Conservation (phyloP, 805 yeast genomes). For the Candida qinlingensis region DNA sequence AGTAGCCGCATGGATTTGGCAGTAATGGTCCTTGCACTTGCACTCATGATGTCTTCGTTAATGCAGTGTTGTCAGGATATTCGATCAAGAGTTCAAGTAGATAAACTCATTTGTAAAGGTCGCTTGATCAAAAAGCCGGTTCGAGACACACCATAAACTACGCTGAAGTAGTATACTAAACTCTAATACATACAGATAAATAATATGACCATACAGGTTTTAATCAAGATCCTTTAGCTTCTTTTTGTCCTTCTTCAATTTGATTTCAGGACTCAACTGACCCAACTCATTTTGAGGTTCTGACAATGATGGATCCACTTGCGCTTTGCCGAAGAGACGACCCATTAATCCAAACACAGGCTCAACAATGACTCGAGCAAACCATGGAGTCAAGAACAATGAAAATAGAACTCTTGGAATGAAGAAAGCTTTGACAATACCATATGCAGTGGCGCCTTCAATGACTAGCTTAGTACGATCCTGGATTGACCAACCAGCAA, state of each 20-base stretch:
- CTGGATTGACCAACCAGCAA: constrained; percentile 32
- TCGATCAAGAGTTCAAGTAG: too few relatives aligned
- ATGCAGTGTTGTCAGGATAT: too few relatives aligned
- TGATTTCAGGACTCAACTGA: not conserved
- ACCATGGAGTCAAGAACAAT: constrained; percentile 50
- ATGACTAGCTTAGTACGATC: constrained; percentile 51
- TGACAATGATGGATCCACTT: not conserved
- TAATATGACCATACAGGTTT: too few relatives aligned
- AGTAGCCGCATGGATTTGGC: not conserved
- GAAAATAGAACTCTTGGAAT: constrained; percentile 51
- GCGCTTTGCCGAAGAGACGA: not conserved
- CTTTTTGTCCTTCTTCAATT: not conserved
- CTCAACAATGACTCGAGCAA: constrained; percentile 44
- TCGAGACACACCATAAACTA: too few relatives aligned
- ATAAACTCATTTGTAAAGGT: too few relatives aligned
- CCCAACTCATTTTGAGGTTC: not conserved
- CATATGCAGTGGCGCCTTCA: constrained; percentile 75
- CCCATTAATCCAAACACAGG: constrained; percentile 32
- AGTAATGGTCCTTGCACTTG: not conserved
- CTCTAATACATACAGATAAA: too few relatives aligned
- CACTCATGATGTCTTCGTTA: too few relatives aligned
- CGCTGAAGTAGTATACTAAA: too few relatives aligned
- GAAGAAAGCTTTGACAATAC: constrained; percentile 54
- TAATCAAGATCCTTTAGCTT: not conserved
- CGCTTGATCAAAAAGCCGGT: too few relatives aligned